Evolutionary conservation across 2,329 filamentous ascomycete genomes (phyloP).

Genomic region (Ceratocystis alfenasii): DNA sequence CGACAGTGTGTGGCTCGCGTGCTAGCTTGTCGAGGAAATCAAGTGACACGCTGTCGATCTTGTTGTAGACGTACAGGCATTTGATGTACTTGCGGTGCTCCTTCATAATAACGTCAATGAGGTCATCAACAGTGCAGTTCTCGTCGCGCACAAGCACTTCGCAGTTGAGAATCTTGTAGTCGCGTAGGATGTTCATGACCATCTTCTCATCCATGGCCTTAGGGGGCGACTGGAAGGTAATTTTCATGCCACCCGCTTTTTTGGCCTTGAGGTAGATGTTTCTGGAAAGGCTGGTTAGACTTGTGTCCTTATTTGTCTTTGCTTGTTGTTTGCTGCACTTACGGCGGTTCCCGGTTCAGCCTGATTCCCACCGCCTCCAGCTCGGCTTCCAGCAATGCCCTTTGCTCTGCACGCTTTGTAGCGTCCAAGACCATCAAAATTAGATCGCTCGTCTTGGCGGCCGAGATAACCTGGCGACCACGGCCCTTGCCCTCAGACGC

Average conservation of each 20-base stretch:
- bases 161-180: slow-evolving; percentile 98
- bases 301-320: not conserved
- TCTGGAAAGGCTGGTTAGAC: slow-evolving; percentile 32
- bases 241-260: slow-evolving; percentile 96
- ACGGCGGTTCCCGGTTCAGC: slow-evolving; percentile 83
- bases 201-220: slow-evolving; percentile 95
- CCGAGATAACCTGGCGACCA: slow-evolving; percentile 91
- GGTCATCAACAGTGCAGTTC: slow-evolving; percentile 88
- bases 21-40: slow-evolving; percentile 89
- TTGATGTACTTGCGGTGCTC: slow-evolving; percentile 96
- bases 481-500: slow-evolving; percentile 90
- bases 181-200: slow-evolving; percentile 90
- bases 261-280: slow-evolving; percentile 97
- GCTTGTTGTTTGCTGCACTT: slow-evolving; percentile 29
- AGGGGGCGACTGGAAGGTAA: slow-evolving; percentile 81
- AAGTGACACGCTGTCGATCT: slow-evolving; percentile 88
- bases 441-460: slow-evolving; percentile 94
- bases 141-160: slow-evolving; percentile 94
- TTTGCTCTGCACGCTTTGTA: slow-evolving; percentile 90
- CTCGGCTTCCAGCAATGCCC: slow-evolving; percentile 78
- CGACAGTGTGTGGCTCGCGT: slow-evolving; percentile 81
- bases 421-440: slow-evolving; percentile 96
- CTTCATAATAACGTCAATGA: slow-evolving; percentile 99
- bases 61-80: slow-evolving; percentile 97
- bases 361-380: slow-evolving; percentile 90